Evolutionary conservation across 768 basidiomycete species (phyloP).

Genomic region (Hypsizygus marmoreus): DNA sequence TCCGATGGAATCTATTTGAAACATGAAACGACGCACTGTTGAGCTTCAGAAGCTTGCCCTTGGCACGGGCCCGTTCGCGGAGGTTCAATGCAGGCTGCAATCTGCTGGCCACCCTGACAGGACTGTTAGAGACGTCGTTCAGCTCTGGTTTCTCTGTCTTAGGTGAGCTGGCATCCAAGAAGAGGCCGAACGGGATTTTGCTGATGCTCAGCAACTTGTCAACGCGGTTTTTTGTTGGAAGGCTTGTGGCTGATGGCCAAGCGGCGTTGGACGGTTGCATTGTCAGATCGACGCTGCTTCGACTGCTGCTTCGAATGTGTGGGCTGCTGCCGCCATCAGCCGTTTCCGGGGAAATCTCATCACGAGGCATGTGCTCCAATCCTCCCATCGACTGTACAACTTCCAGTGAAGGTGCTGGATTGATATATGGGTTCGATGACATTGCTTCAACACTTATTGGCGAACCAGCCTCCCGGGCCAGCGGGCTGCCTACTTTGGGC

Average conservation of each 20-base stretch:
- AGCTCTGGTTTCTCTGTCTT: constrained; percentile 1
- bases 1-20: constrained; percentile 4
- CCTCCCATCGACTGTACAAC: constrained; percentile 9
- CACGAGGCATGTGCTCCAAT: constrained; percentile 12
- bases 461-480: constrained; percentile 11
- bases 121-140: constrained; percentile 13
- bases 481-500: constrained; percentile 12
- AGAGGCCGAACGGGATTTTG: constrained; percentile 15
- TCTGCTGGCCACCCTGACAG: background rate
- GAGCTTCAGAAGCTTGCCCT: constrained; percentile 19
- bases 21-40: constrained; percentile 9
- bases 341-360: constrained; percentile 5
- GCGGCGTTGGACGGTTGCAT: constrained; percentile 8
- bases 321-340: constrained; percentile 12
- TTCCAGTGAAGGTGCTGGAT: constrained; percentile 37
- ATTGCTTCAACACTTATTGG: constrained; percentile 10
- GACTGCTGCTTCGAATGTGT: constrained; percentile 5
- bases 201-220: constrained; percentile 19
- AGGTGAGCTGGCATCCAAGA: constrained; percentile 8
- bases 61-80: constrained; percentile 17
- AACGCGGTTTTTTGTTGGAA: constrained; percentile 12
- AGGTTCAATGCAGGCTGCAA: constrained; percentile 5
- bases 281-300: constrained; percentile 6
- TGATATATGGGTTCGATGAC: constrained; percentile 46
- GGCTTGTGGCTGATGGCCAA: constrained; percentile 9